Evolutionary conservation across 2,329 filamentous ascomycete genomes (phyloP).

Genomic region (Alternaria brassicae): DNA sequence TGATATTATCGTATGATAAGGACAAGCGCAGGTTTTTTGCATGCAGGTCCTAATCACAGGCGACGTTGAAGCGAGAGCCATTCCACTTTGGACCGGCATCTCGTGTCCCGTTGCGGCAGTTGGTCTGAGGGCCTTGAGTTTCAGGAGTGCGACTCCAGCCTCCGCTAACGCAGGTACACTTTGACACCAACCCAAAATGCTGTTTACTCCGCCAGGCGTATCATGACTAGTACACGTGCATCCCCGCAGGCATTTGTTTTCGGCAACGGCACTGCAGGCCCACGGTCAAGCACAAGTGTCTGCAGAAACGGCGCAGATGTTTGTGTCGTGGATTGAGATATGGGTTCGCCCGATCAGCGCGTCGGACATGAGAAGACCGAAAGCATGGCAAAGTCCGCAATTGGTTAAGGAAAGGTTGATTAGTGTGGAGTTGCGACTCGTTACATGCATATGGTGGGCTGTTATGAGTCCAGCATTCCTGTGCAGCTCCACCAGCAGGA

Average conservation of each 20-base stretch:
- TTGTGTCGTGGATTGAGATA: slow-evolving; percentile 12
- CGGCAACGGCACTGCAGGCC: slow-evolving; percentile 38
- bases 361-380: not conserved
- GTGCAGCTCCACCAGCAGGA: slow-evolving; percentile 10
- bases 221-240: slow-evolving; percentile 22
- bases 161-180: slow-evolving; percentile 50
- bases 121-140: slow-evolving; percentile 37
- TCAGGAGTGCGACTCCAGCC: slow-evolving; percentile 37
- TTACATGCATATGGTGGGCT: slow-evolving; percentile 8
- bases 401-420: slow-evolving; percentile 2
- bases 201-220: slow-evolving; percentile 42
- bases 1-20: slow-evolving; percentile 20
- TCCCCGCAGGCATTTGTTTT: slow-evolving; percentile 35
- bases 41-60: slow-evolving; percentile 20
- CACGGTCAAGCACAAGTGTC: slow-evolving; percentile 39
- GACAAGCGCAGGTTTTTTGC: slow-evolving; percentile 20
- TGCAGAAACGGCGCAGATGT: slow-evolving; percentile 25
- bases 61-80: slow-evolving; percentile 29
- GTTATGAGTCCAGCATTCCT: slow-evolving; percentile 4
- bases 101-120: slow-evolving; percentile 33
- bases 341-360: not conserved
- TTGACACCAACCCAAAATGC: slow-evolving; percentile 38
- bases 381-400: not conserved
- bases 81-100: slow-evolving; percentile 30
- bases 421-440: slow-evolving; percentile 2